Conservation (phyloP, 345 rosid genomes). For the Murraya koenigii region DNA sequence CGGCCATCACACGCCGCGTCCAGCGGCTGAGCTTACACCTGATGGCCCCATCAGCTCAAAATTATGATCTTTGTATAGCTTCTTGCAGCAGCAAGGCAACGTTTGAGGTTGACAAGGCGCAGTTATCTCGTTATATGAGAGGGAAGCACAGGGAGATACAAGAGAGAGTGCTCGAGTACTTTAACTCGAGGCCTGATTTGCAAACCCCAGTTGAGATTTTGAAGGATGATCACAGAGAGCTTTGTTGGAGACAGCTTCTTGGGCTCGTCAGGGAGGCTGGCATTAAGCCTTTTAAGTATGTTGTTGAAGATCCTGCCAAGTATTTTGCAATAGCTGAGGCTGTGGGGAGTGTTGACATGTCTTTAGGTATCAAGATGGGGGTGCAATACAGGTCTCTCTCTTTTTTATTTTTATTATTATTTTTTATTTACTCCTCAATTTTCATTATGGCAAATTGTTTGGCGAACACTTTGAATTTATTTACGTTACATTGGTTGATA, state of each 20-base stretch:
- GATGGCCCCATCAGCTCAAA: background rate
- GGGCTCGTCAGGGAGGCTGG: constrained; percentile 81
- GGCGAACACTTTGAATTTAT: background rate
- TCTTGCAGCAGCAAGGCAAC: constrained; percentile 39
- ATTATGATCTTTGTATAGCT: constrained; percentile 7
- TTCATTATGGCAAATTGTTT: too few species aligned
- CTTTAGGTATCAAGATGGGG: constrained; percentile 91
- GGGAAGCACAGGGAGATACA: constrained; percentile 82
- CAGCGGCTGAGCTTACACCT: constrained; percentile 57
- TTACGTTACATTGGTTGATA: background rate
- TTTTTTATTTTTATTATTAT: background rate
- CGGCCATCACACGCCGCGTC: constrained; percentile 45
- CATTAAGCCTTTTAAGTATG: constrained; percentile 61
- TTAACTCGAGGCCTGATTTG: constrained; percentile 69
- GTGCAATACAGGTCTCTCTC: constrained; percentile 83
- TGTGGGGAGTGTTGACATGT: constrained; percentile 82
- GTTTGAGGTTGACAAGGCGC: constrained; percentile 46
- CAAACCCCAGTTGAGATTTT: constrained; percentile 90
- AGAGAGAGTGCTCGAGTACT: constrained; percentile 62
- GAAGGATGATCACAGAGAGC: constrained; percentile 71
- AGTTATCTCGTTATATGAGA: constrained; percentile 56
- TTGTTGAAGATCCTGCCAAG: constrained; percentile 72
- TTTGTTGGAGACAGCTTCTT: constrained; percentile 80
- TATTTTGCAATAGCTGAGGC: constrained; percentile 88
- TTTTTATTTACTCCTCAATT: background rate